These are phyloP conservation scores for Domatiomyces catenatus DNA, from an alignment of 2,329 filamentous ascomycete species.

Conservation along the genomic window DNA sequence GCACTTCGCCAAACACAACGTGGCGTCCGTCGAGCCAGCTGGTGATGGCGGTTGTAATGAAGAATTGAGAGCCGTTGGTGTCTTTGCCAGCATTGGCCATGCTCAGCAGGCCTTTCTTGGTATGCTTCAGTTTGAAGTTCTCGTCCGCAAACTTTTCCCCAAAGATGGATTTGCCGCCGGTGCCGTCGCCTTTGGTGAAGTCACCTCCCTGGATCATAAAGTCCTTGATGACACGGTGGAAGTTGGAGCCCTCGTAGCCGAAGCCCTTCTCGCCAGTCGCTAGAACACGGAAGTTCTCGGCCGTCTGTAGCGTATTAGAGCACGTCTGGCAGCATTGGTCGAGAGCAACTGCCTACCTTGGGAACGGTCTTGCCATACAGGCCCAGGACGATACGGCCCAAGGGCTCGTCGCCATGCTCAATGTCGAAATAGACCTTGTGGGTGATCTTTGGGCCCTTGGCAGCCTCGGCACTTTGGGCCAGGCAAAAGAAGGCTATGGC, in stretches of 20 bases:
- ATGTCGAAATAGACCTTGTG: conserved; percentile 61
- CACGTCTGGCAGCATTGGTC: neutral
- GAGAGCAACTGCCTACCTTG: conserved; percentile 33
- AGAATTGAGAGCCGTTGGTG: conserved; percentile 45
- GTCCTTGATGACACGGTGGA: conserved; percentile 55
- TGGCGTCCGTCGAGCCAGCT: conserved; percentile 49
- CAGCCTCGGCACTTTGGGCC: conserved; percentile 55
- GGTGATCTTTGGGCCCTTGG: conserved; percentile 87
- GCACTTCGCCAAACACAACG: conserved; percentile 55
- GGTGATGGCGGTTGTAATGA: conserved; percentile 48
- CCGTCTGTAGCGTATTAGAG: conserved; percentile 31
- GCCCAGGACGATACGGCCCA: conserved; percentile 48
- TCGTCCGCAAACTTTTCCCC: conserved; percentile 52
- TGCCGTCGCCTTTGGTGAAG: conserved; percentile 50
- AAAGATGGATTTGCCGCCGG: conserved; percentile 54
- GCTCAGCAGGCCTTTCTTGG: conserved; percentile 47
- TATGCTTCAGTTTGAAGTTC: conserved; percentile 59
- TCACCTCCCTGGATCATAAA: conserved; percentile 60
- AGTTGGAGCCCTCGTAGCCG: conserved; percentile 49
- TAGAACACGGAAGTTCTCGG: conserved; percentile 50
- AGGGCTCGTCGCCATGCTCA: conserved; percentile 44
- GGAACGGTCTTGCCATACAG: conserved; percentile 54
- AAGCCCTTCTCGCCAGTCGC: conserved; percentile 53
- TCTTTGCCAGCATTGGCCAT: conserved; percentile 46
- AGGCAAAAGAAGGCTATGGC: conserved; percentile 62